Evolutionary conservation across 2,329 filamentous ascomycete genomes (phyloP).

Genomic region (Neofusicoccum umdonicola): DNA sequence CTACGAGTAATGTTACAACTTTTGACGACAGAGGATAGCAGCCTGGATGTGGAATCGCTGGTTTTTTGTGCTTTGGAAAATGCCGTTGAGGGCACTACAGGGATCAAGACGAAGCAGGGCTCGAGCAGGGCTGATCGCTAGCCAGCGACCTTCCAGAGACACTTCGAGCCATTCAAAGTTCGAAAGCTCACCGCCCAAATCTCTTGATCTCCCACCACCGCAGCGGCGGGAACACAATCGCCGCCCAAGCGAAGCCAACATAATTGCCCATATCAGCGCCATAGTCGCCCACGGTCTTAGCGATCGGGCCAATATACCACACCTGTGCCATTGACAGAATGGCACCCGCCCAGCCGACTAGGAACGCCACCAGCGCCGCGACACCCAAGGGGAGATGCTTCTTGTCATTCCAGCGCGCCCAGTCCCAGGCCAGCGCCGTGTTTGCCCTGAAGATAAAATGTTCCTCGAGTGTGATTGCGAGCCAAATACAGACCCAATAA

Average conservation of each 20-base stretch:
- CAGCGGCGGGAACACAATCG: slow-evolving; percentile 55
- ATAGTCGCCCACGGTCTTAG: slow-evolving; percentile 55
- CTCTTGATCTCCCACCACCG: slow-evolving; percentile 52
- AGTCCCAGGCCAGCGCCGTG: slow-evolving; percentile 41
- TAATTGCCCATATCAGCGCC: slow-evolving; percentile 62
- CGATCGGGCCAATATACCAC: slow-evolving; percentile 66
- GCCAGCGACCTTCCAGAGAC: too few species aligned
- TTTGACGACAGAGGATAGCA: too few species aligned
- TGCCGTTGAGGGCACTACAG: too few species aligned
- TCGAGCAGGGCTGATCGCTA: too few species aligned
- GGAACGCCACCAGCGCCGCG: slow-evolving; percentile 60
- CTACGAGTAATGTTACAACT: too few species aligned
- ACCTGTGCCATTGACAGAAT: slow-evolving; percentile 68
- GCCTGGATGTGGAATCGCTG: background rate
- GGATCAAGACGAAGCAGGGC: too few species aligned
- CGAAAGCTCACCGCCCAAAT: slow-evolving; percentile 44
- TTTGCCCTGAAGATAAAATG: slow-evolving; percentile 59
- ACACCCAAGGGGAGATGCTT: slow-evolving; percentile 60
- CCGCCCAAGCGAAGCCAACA: slow-evolving; percentile 60
- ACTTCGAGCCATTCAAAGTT: background rate
- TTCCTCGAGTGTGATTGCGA: slow-evolving; percentile 62
- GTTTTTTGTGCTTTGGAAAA: too few species aligned
- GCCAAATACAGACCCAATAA: slow-evolving; percentile 67
- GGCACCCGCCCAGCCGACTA: slow-evolving; percentile 64
- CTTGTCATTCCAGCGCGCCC: slow-evolving; percentile 60